Conservation (phyloP, 2,329 filamentous ascomycete genomes). For the Cercospora citrullina region DNA sequence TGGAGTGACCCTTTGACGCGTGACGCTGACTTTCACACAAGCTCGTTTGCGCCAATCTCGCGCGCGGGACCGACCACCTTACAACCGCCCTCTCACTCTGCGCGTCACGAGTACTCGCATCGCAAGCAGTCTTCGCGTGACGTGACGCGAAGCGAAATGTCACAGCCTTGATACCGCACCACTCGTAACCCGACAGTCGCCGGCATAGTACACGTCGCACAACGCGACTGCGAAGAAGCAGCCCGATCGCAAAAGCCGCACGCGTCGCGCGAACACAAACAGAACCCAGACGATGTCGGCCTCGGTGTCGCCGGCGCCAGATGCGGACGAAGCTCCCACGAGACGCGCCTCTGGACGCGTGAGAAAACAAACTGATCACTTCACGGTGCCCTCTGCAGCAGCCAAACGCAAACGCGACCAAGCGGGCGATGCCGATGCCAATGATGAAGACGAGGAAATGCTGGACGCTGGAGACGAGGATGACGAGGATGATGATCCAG, state of each 20-base stretch:
- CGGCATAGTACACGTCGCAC: not conserved
- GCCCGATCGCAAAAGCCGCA: slow-evolving; percentile 4
- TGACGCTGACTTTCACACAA: not conserved
- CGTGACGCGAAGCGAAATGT: not conserved
- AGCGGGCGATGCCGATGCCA: slow-evolving; percentile 37
- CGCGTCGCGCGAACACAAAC: slow-evolving; percentile 11
- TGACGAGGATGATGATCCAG: slow-evolving; percentile 39
- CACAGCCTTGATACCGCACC: not conserved
- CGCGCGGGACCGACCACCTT: slow-evolving; percentile 3
- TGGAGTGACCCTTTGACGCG: slow-evolving; percentile 4
- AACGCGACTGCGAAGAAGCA: slow-evolving; percentile 3
- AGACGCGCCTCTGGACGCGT: slow-evolving; percentile 62
- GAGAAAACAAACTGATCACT: slow-evolving; percentile 38
- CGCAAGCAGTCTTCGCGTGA: not conserved
- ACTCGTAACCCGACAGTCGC: not conserved
- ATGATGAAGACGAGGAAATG: slow-evolving; percentile 38
- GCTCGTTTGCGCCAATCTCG: slow-evolving; percentile 1
- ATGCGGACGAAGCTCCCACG: slow-evolving; percentile 51
- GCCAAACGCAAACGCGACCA: slow-evolving; percentile 53
- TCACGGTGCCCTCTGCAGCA: slow-evolving; percentile 35
- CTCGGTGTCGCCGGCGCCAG: slow-evolving; percentile 26
- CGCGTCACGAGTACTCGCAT: not conserved
- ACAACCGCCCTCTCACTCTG: not conserved
- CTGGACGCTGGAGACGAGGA: slow-evolving; percentile 39
- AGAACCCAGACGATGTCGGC: slow-evolving; percentile 19